These are phyloP conservation scores for Daldinia grandis DNA, from an alignment of 495 filamentous ascomycete genomes.

Conservation along the genomic window DNA sequence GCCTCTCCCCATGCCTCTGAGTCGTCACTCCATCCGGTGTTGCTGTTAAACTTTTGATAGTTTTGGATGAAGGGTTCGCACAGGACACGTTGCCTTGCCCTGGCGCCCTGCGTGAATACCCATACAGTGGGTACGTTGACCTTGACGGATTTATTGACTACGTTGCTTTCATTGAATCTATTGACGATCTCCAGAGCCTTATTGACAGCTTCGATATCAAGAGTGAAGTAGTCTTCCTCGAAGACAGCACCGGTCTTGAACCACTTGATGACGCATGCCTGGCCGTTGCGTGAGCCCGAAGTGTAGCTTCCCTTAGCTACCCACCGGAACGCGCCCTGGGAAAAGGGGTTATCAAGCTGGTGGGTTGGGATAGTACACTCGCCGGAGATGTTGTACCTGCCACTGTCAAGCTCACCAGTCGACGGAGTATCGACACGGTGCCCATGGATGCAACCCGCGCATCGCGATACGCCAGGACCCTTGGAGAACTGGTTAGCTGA, in stretches of 20 bases:
- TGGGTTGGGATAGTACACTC: neutral
- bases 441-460: conserved; percentile 42
- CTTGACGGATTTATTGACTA: conserved; percentile 42
- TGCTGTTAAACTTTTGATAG: conserved; percentile 56
- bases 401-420: conserved; percentile 31
- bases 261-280: conserved; percentile 50
- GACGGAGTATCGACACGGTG: conserved; percentile 19
- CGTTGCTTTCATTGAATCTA: conserved; percentile 45
- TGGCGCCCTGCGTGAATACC: conserved; percentile 1
- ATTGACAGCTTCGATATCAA: conserved; percentile 48
- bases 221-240: conserved; percentile 44
- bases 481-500: neutral
- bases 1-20: conserved; percentile 39
- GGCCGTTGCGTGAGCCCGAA: conserved; percentile 30
- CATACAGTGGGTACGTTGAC: conserved; percentile 48
- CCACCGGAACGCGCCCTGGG: conserved; percentile 45
- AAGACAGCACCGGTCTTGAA: conserved; percentile 47
- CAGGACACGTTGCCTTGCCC: conserved; percentile 22
- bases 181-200: conserved; percentile 50
- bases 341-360: conserved; percentile 37
- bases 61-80: conserved; percentile 51
- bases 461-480: conserved; percentile 36
- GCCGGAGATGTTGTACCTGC: conserved; percentile 40
- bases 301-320: conserved; percentile 47
- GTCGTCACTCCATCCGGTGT: conserved; percentile 48